Base-by-base conservation (phyloP, 2,329 filamentous ascomycete genomes). In the Bipolaris gigantea region DNA sequence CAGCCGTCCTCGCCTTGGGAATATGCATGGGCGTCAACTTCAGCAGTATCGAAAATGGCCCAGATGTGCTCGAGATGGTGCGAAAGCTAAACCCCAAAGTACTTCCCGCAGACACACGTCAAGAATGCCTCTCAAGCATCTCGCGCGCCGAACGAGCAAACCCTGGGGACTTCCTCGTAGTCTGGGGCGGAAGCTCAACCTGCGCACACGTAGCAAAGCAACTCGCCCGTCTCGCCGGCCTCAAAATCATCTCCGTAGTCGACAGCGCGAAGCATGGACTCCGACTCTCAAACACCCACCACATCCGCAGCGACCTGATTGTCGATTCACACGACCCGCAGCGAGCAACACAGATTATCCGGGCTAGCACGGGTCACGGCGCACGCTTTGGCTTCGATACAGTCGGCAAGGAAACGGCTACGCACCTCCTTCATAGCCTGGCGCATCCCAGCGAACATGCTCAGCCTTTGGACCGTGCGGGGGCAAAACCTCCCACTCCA, bases 151-250 rank as follows among this genome's bases (percentile, higher is more conserved):
- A 89, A 57, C 76, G 85, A 8, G 81, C 85, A 1, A 76, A 77
- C 38, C 62, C 73, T 0, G 87, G 86, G 0, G 88, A 92, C 55
- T 91, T 87, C 83, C 74, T 92, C 35, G 85, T 84, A 1, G 83
- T 92, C 42, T 92, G 89, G 88, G 89, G 89, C 52, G 89, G 71
- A 7, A 90, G 87, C 1, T 88, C 87, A 0, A 89, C 86, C 0
- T 89, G 86, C 1, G 89, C 87, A 0, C 82, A 85, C 58, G 77
- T 89, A 6, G 79, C 83, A 0, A 79, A 87, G 3, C 89, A 92
- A 64, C 79, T 92, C 1, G 88, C 88, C 0, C 84, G 85, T 36
- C 76, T 89, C 0, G 83, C 81, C 0, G 87, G 88, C 0, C 72
- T 92, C 0, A 82, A 79, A 25, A 86, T 89, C 1, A 82, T 88